Percentiles rank a stretch among this genome's conserved stretches.
Evolutionary conservation across 1,284 basidiomycete species (phyloP).

Genomic region (Cutaneotrichosporon curvatum): DNA sequence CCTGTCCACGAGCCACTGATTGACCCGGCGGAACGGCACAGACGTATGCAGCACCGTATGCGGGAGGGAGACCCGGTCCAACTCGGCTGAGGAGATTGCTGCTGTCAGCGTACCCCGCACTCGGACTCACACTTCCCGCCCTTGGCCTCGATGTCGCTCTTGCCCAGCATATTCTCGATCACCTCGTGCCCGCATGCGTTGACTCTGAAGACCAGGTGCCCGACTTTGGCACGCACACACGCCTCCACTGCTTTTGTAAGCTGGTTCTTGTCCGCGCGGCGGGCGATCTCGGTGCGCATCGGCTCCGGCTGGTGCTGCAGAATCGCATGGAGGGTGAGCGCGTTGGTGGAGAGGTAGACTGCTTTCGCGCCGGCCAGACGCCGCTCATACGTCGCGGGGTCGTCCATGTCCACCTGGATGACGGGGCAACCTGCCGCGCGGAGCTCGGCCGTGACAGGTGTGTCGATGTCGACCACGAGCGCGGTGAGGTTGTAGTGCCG

Average conservation of each 20-base stretch:
- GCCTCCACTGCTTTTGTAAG: slow-evolving; percentile 14
- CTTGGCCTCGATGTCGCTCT: not conserved
- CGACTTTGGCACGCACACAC: slow-evolving; percentile 12
- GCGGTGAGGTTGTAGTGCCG: slow-evolving; percentile 6
- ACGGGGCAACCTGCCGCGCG: slow-evolving; percentile 12
- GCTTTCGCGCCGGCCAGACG: slow-evolving; percentile 19
- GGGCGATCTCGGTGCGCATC: slow-evolving; percentile 14
- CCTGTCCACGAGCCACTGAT: slow-evolving; percentile 9
- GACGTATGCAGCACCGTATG: slow-evolving; percentile 23
- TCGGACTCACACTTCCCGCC: not conserved
- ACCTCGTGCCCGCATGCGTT: slow-evolving; percentile 19
- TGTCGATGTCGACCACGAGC: slow-evolving; percentile 11
- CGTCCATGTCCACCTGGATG: slow-evolving; percentile 24
- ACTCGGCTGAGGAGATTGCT: slow-evolving; percentile 22
- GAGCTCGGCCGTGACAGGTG: slow-evolving; percentile 4
- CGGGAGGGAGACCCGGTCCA: slow-evolving; percentile 20
- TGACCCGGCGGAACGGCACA: slow-evolving; percentile 12
- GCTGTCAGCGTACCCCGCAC: not conserved
- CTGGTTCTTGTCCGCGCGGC: slow-evolving; percentile 13
- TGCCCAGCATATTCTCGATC: slow-evolving; percentile 11
- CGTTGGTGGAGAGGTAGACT: slow-evolving; percentile 21
- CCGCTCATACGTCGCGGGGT: slow-evolving; percentile 15
- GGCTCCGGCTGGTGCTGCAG: slow-evolving; percentile 18
- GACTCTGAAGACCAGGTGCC: slow-evolving; percentile 16
- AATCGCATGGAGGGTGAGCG: slow-evolving; percentile 15